Evolutionary conservation across 2,329 filamentous ascomycete species (phyloP).

Genomic region (Colletotrichum lini): DNA sequence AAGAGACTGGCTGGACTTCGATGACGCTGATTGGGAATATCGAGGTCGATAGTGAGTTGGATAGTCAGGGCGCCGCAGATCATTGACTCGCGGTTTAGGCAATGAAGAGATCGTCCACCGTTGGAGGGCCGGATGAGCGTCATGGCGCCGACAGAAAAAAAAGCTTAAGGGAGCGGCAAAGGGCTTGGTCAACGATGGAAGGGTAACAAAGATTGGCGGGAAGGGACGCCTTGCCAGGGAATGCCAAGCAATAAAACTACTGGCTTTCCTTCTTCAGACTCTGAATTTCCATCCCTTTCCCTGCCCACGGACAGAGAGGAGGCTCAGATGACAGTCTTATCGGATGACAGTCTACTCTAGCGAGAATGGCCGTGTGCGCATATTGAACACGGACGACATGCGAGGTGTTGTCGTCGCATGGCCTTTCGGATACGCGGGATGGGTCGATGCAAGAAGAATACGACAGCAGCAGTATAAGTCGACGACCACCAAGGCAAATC

Average conservation of each 20-base stretch:
- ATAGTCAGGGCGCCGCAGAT: constrained; percentile 1
- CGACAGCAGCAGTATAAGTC: background rate
- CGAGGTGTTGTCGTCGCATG: background rate
- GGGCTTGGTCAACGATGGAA: background rate
- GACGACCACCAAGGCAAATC: background rate
- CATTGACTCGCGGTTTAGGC: constrained; percentile 7
- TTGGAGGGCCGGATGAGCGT: constrained; percentile 1
- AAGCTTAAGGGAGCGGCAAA: background rate
- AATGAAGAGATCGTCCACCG: constrained; percentile 2
- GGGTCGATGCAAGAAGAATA: background rate
- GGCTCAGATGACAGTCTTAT: background rate
- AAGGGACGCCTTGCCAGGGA: constrained; percentile 1
- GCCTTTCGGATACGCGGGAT: background rate
- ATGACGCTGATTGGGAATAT: background rate
- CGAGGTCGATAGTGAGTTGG: constrained; percentile 7
- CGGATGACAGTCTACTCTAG: background rate
- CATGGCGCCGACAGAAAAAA: background rate
- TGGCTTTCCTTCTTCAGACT: background rate
- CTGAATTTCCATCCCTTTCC: background rate
- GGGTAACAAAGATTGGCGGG: constrained; percentile 19
- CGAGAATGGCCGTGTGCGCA: background rate
- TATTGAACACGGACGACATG: background rate
- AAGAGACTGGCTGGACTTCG: background rate
- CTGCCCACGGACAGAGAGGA: background rate
- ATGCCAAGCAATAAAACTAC: constrained; percentile 13